These are phyloP conservation scores for Nakazawaea anatomiae DNA, from an alignment of 805 yeast genomes.

Conservation along the genomic window DNA sequence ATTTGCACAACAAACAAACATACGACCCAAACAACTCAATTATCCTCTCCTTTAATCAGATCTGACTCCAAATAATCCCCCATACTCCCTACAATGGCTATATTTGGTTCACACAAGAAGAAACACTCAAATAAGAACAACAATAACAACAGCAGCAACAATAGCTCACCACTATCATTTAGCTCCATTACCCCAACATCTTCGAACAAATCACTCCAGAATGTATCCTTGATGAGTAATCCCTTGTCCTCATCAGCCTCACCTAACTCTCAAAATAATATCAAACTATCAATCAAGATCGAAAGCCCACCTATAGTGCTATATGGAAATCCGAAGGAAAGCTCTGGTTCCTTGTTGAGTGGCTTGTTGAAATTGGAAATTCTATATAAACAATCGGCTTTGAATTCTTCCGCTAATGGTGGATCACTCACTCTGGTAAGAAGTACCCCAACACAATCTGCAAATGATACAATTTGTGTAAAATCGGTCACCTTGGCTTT, in stretches of 20 bases:
- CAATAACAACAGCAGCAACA: not conserved
- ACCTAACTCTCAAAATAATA: not conserved
- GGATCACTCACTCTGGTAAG: slow-evolving; percentile 13
- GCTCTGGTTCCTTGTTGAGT: slow-evolving; percentile 80
- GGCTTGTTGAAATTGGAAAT: slow-evolving; percentile 68
- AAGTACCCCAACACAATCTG: slow-evolving; percentile 1
- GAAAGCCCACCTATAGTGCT: slow-evolving; percentile 91
- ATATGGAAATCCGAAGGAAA: slow-evolving; percentile 72
- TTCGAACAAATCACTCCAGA: slow-evolving; percentile 9
- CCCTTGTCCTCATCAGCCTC: not conserved
- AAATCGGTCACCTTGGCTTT: slow-evolving; percentile 57
- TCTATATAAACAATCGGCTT: slow-evolving; percentile 16
- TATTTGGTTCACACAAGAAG: slow-evolving; percentile 6
- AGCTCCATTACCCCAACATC: slow-evolving; percentile 8
- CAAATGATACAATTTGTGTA: slow-evolving; percentile 39
- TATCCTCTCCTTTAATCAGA: too few relatives aligned
- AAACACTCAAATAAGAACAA: not conserved
- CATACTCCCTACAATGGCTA: not conserved
- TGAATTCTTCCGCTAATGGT: not conserved
- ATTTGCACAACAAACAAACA: too few relatives aligned
- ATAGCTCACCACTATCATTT: not conserved
- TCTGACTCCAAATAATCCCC: not conserved
- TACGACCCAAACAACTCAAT: too few relatives aligned
- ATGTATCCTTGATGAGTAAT: not conserved
- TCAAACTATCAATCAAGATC: slow-evolving; percentile 48